These are phyloP conservation scores for Tolypocladium guangdongense DNA, from an alignment of 2,329 filamentous ascomycete genomes.

Conservation along the genomic window DNA sequence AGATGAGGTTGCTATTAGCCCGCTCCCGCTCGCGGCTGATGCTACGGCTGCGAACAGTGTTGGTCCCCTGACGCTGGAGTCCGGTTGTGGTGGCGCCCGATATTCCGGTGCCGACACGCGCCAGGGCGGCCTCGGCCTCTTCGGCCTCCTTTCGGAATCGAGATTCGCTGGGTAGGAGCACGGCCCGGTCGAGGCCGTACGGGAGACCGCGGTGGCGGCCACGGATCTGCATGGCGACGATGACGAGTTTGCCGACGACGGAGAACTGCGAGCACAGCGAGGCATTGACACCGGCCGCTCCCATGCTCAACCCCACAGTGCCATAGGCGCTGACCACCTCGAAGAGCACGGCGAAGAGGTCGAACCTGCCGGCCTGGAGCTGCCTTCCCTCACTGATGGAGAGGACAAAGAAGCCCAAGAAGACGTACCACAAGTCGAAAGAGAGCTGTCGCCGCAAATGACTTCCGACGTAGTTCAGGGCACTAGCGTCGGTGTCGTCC, in stretches of 20 bases:
- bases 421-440: slow-evolving; percentile 97
- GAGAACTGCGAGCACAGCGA: slow-evolving; percentile 78
- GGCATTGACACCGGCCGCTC: slow-evolving; percentile 64
- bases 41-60: slow-evolving; percentile 22
- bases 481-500: slow-evolving; percentile 38
- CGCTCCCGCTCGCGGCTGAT: slow-evolving; percentile 25
- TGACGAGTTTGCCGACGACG: slow-evolving; percentile 58
- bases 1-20: slow-evolving; percentile 31
- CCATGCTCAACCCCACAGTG: slow-evolving; percentile 83
- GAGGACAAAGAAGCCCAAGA: slow-evolving; percentile 86
- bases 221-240: slow-evolving; percentile 59
- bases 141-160: slow-evolving; percentile 43
- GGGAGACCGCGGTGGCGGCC: slow-evolving; percentile 58
- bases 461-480: slow-evolving; percentile 76
- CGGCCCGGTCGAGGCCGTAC: slow-evolving; percentile 53
- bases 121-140: slow-evolving; percentile 29
- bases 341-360: slow-evolving; percentile 63
- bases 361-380: slow-evolving; percentile 53
- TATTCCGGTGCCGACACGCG: slow-evolving; percentile 23
- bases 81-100: slow-evolving; percentile 20
- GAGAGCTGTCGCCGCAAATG: slow-evolving; percentile 90
- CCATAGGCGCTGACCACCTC: slow-evolving; percentile 88
- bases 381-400: slow-evolving; percentile 72
- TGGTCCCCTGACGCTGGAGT: slow-evolving; percentile 16
- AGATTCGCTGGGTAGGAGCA: slow-evolving; percentile 46